Evolutionary conservation across 225 moss, liverwort and hornwort genomes (phyloP).

Genomic region (Bryoerythrophyllum caledonicum): DNA sequence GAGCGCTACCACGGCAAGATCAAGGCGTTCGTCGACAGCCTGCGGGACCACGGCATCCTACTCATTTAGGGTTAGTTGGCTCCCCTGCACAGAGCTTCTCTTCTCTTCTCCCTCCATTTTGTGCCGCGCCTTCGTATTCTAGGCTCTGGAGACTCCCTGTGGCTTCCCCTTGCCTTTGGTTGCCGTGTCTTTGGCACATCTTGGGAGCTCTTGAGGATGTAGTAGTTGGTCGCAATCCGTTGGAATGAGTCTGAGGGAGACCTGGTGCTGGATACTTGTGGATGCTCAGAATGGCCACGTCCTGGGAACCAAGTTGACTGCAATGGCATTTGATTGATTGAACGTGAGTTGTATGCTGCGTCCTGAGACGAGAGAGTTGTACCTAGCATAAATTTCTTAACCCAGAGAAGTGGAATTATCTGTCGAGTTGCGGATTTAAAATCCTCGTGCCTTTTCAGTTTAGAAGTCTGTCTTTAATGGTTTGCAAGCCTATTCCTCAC

Average conservation of each 20-base stretch:
- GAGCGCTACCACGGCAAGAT: conserved; percentile 72
- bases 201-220: neutral
- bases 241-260: neutral
- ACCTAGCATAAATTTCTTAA: neutral
- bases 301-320: neutral
- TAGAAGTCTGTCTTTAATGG: too few relatives aligned
- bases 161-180: neutral
- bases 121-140: neutral
- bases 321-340: neutral
- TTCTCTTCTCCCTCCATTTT: neutral
- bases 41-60: conserved; percentile 57
- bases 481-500: neutral
- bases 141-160: neutral
- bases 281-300: neutral
- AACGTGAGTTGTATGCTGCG: neutral
- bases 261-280: neutral
- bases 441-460: neutral
- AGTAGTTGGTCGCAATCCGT: too few relatives aligned
- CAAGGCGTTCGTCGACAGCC: conserved; percentile 60
- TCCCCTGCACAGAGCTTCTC: neutral
- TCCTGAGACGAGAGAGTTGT: neutral
- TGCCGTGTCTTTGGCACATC: neutral
- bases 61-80: conserved; percentile 39
- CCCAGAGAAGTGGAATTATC: neutral
- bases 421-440: neutral